Evolutionary conservation across 495 filamentous ascomycete species (phyloP), one percentile per base, ranked within the genome.

Genomic region (Lasiosphaeria hispida): DNA sequence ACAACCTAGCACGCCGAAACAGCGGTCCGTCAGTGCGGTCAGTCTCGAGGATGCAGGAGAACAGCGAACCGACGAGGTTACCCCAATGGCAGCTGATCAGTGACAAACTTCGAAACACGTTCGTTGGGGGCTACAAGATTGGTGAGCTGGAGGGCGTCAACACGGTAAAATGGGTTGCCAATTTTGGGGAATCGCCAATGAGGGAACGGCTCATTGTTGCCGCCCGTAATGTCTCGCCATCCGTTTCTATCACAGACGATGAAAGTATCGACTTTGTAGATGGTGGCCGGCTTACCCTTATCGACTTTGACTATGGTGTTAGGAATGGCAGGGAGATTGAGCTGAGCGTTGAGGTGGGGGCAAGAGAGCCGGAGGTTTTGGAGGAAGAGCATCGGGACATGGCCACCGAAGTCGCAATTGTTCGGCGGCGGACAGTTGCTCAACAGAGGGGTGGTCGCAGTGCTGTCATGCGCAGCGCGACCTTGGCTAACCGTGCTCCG

Each of bases 351-450:
- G 90, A 94, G 69, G 83, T 94, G 53, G 90, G 90, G 3, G 84
- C 85, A 44, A 79, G 77, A 41, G 82, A 81, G 53, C 85, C 84
- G 10, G 88, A 89, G 71, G 74, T 83, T 2, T 72, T 95, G 1
- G 81, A 83, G 65, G 90, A 95, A 63, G 87, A 89, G 59, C 80
- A 86, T 53, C 82, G 87, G 13, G 90, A 91, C 63, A 78, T 92
- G 51, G 90, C 89, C 59, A 83, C 85, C 2, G 90, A 93, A 68
- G 89, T 95, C 18, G 90, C 90, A 59, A 82, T 95, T 58, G 88
- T 88, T 48, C 83, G 90, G 60, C 80, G 88, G 57, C 77, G 90
- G 57, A 93, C 90, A 10, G 82, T 86, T 14, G 83, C 84, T 3
- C 82, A 85, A 44, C 74, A 77, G 47, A 75, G 77, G 57, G 72